These are phyloP conservation scores for Coemansia sp. DNA, from an alignment of 192 early-diverging fungal species.

Conservation along the genomic window DNA sequence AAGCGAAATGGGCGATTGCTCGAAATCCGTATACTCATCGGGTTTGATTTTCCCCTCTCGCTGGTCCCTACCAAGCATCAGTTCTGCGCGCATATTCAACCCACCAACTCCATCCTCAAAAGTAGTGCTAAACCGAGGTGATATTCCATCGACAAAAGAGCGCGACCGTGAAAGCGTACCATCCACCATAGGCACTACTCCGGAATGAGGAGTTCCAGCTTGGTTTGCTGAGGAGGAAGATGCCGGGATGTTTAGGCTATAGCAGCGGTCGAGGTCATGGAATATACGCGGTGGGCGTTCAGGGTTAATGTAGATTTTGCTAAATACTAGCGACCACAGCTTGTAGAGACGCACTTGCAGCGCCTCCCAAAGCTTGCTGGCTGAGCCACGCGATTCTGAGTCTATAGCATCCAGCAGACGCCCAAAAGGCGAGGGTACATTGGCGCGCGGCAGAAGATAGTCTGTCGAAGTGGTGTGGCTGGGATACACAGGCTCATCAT, in stretches of 20 bases:
- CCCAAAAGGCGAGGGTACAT: constrained; percentile 29
- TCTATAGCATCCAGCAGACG: constrained; percentile 16
- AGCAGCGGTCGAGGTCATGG: constrained; percentile 32
- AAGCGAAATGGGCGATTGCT: constrained; percentile 68
- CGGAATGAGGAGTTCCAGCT: too few relatives aligned
- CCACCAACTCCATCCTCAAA: constrained; percentile 17
- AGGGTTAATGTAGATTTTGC: constrained; percentile 46
- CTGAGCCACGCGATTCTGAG: constrained; percentile 12
- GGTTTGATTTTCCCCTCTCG: constrained; percentile 61
- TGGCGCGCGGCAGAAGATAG: constrained; percentile 33
- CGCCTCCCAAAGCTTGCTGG: constrained; percentile 9
- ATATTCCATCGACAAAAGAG: neutral
- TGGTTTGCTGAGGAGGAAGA: neutral
- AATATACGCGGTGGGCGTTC: constrained; percentile 23
- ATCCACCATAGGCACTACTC: too few relatives aligned
- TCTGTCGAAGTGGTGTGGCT: constrained; percentile 45
- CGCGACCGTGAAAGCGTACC: neutral
- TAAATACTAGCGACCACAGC: constrained; percentile 18
- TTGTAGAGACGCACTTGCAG: neutral
- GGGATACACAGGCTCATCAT: neutral
- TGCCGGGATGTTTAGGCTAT: constrained; percentile 18
- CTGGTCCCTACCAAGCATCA: constrained; percentile 53
- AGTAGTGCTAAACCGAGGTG: constrained; percentile 36
- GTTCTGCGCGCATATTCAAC: constrained; percentile 28
- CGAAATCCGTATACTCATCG: constrained; percentile 66